Base-by-base conservation (phyloP, 163 green algal species). In the Chlorella variabilis region DNA sequence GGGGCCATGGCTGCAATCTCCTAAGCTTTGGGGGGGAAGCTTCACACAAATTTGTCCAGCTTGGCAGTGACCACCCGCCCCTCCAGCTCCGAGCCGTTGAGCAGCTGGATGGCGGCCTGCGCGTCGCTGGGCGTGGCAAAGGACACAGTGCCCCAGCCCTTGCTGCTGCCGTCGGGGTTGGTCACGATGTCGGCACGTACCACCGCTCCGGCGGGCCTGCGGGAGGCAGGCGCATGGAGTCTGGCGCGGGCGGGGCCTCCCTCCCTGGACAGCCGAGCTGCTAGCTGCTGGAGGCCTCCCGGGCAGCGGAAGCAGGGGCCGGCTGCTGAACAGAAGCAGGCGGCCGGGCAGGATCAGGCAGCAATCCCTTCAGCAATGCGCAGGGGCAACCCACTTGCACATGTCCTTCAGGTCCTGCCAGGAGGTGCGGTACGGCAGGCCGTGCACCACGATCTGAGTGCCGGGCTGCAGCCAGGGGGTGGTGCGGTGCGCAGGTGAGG, bases 371-470 rank as follows among this genome's bases (percentile, higher is more conserved):
- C 45, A 54, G 15, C n/a, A n/a, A n/a, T n/a, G n/a, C n/a, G n/a
- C n/a, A n/a, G 4, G 51, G 41, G 29, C 31, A n/a, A 48, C 54
- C 0, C 21, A 38, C 45, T 71, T 39, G 48, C 42, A 38, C 48
- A 89, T 31, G 51, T 89, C 79, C 38, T 88, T 86, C 9, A 89
- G 70, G n/a, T 91, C 89, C 62, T 92, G 89, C 89, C 89, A 92
- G 13, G 51, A 73, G 34, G 78, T 82, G 25, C 68, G 86, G 68
- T 88, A 95, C 5, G 91, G 91, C 59, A 95, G 74, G n/a, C 91
- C 91, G 69, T 95, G 89, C 38, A 95, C 87, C 66, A 95, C 89
- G 18, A 95, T 74, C 81, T 94, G 89, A 36, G 66, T 83, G 59
- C 33, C 73, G 8, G 77, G 70, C 65, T 78, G 58, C 45, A 80